Percentiles rank a stretch among this genome's conserved stretches.
These are phyloP conservation scores for Castanea crenata DNA, from an alignment of 306 rosid species.

Conservation along the genomic window DNA sequence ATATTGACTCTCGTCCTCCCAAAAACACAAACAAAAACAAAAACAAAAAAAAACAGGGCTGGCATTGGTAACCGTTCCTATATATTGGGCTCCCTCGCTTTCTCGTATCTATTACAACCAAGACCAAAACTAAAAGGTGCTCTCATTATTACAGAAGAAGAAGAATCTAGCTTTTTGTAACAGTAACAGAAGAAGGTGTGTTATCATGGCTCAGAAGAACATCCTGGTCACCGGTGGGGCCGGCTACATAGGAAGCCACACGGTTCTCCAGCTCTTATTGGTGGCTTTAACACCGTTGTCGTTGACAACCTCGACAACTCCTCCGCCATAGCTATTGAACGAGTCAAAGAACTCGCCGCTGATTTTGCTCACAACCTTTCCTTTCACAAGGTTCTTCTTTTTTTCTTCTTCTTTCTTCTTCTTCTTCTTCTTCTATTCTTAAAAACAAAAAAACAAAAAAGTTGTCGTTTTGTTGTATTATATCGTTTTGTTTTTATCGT, in stretches of 20 bases:
- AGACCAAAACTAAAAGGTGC: background rate
- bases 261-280: slow-evolving; percentile 83
- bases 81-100: slow-evolving; percentile 27
- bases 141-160: background rate
- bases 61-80: slow-evolving; percentile 10
- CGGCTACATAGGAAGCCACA: slow-evolving; percentile 93
- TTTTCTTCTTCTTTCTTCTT: background rate
- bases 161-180: background rate
- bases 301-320: slow-evolving; percentile 91
- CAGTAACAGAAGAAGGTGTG: background rate
- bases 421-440: no score
- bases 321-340: slow-evolving; percentile 47
- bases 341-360: slow-evolving; percentile 79
- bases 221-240: slow-evolving; percentile 94
- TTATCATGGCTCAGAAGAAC: slow-evolving; percentile 39
- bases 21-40: no score
- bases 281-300: slow-evolving; percentile 65
- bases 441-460: no score
- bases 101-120: background rate
- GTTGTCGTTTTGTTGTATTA: no score
- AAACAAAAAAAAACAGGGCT: background rate
- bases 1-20: no score
- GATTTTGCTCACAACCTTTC: slow-evolving; percentile 69
- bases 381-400: slow-evolving; percentile 64
- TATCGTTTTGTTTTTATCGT: no score